These are phyloP conservation scores for Fusarium illudens DNA, from an alignment of 2,329 filamentous ascomycete genomes.

Conservation along the genomic window DNA sequence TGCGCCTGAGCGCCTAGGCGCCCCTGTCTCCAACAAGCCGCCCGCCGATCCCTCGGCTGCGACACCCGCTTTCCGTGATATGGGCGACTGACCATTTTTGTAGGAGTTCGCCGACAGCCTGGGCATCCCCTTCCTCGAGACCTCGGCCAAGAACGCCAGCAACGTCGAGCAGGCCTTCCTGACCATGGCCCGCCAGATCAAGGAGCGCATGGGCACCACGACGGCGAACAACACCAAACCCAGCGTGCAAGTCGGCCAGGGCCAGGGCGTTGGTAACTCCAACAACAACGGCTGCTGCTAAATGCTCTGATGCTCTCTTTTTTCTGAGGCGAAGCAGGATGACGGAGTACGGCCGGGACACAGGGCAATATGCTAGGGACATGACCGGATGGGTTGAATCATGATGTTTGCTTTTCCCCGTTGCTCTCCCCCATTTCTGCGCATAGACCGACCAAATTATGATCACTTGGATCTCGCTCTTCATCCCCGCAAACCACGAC, in stretches of 20 bases:
- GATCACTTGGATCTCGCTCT: conserved; percentile 46
- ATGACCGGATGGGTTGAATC: conserved; percentile 45
- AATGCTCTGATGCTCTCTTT: conserved; percentile 44
- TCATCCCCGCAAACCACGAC: conserved; percentile 28
- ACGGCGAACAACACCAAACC: conserved; percentile 98
- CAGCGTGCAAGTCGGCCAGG: conserved; percentile 93
- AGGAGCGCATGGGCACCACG: conserved; percentile 98
- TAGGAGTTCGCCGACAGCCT: conserved; percentile 99
- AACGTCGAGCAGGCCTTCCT: conserved; percentile 99
- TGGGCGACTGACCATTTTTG: conserved; percentile 33
- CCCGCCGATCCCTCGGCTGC: conserved; percentile 10
- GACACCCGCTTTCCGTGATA: not conserved
- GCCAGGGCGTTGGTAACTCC: conserved; percentile 90
- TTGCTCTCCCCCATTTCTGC: conserved; percentile 42
- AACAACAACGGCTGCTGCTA: conserved; percentile 93
- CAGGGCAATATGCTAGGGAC: conserved; percentile 41
- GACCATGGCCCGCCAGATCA: conserved; percentile 99
- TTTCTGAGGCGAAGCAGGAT: conserved; percentile 41
- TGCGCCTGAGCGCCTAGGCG: conserved; percentile 13
- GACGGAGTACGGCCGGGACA: conserved; percentile 39
- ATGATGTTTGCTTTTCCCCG: conserved; percentile 41
- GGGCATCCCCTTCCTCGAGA: conserved; percentile 99
- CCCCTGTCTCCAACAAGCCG: conserved; percentile 11
- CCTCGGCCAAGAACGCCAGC: conserved; percentile 98
- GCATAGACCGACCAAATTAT: conserved; percentile 51